Base-by-base conservation (phyloP, 306 rosid species). In the Cicer arietinum region DNA sequence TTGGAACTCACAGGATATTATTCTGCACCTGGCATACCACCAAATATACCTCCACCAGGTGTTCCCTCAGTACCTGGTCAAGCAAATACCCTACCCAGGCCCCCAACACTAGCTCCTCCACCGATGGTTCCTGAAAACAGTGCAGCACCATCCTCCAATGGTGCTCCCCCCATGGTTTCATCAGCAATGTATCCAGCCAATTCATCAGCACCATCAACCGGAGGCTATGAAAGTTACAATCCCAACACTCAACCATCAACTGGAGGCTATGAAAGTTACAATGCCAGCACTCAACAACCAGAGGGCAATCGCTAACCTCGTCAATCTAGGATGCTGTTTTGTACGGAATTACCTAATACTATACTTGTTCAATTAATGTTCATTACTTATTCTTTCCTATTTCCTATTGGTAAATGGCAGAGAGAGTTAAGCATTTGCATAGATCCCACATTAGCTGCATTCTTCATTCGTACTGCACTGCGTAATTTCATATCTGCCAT, bases 31-130 rank as follows among this genome's bases (percentile, higher is more conserved):
- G 22, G 75, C 80, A 76, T 81, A 84, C 84, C 77, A 41, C 80
- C 80, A 53, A 79, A 77, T 79, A 18, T 75, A 41, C 84, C 86
- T 47, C 88, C 88, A 65, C 88, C 86, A 13, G 88, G 86, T 41
- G 75, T 82, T 20, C 86, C 84, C 56, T 52, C 52, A 53, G 43
- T 80, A 47, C 84, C 77, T 14, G 84, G 86, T 75, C 88, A 82
- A 47, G 22, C 58, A 39, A 80, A 20, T 67, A 35, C 69, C 17
- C 1, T 82, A 48, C 82, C 88, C 35, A 75, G 88, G 71, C 84
- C 85, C 10, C 85, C 88, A 11, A 71, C 84, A 7, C 67, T 81
- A 72, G 79, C 86, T 75, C 84, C 84, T n/a, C 84, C 86, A 1
- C 71, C 88, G 54, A 20, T 71, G 53, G 82, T 45, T 75, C 86